phyloP scores from a whole-genome alignment of 2,329 filamentous ascomycete genomes.

The Stagonosporopsis tanaceti region DNA sequence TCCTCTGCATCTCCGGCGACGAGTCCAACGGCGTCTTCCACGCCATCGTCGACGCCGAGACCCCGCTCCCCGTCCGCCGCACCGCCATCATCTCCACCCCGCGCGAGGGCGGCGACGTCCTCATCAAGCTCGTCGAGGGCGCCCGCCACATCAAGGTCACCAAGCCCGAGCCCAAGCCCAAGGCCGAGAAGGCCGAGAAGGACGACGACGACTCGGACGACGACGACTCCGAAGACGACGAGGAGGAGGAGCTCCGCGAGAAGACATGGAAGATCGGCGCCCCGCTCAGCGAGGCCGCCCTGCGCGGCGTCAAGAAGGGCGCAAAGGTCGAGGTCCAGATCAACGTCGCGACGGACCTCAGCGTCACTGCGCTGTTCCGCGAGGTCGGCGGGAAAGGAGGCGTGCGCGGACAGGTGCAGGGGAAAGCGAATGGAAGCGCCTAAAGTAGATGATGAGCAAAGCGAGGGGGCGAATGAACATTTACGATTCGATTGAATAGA shows the following conservation, averaged over 20 bases:
- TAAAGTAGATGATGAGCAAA: constrained; percentile 14
- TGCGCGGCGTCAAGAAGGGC: constrained; percentile 85
- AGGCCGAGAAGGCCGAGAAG: constrained; percentile 71
- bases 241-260: constrained; percentile 86
- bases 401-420: constrained; percentile 43
- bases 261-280: constrained; percentile 91
- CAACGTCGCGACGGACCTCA: constrained; percentile 82
- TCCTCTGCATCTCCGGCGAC: constrained; percentile 71
- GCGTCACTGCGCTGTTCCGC: constrained; percentile 79
- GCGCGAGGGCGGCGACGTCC: constrained; percentile 83
- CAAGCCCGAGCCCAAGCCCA: constrained; percentile 81
- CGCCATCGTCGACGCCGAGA: constrained; percentile 83
- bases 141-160: constrained; percentile 91
- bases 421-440: constrained; percentile 43
- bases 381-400: constrained; percentile 90
- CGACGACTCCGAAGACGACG: constrained; percentile 69
- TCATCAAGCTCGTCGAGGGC: constrained; percentile 89
- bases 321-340: constrained; percentile 93
- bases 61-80: constrained; percentile 86
- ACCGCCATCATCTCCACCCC: constrained; percentile 80
- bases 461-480: not conserved
- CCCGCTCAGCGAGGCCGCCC: constrained; percentile 82
- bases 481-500: constrained; percentile 17
- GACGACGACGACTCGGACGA: constrained; percentile 71
- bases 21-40: constrained; percentile 74